These are phyloP conservation scores for Boletus rubescentipes DNA, from an alignment of 768 basidiomycete genomes.

Conservation along the genomic window DNA sequence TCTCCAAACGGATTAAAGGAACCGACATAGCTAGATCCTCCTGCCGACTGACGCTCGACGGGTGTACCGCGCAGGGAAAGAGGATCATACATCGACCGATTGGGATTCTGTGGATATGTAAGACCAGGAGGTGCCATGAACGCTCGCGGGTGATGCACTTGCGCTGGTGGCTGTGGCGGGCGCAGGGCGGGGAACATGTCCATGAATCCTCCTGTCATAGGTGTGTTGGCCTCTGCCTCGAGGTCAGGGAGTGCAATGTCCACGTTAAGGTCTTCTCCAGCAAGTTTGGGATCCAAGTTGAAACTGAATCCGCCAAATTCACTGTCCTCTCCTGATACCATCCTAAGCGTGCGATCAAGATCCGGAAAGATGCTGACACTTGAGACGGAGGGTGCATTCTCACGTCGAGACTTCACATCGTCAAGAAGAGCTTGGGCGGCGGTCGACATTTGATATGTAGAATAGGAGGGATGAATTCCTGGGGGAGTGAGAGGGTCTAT, in stretches of 20 bases:
- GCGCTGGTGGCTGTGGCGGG: conserved; percentile 24
- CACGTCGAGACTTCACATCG: conserved; percentile 75
- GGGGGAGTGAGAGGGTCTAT: conserved; percentile 50
- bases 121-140: conserved; percentile 55
- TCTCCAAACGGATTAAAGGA: conserved; percentile 84
- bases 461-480: conserved; percentile 41
- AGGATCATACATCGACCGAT: conserved; percentile 58
- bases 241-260: conserved; percentile 50
- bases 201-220: conserved; percentile 64
- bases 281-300: conserved; percentile 79
- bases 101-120: conserved; percentile 46
- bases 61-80: conserved; percentile 39
- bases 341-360: conserved; percentile 80
- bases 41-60: conserved; percentile 46
- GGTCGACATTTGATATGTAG: conserved; percentile 81
- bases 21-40: conserved; percentile 59
- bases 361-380: conserved; percentile 79
- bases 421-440: conserved; percentile 83
- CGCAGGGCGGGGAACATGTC: conserved; percentile 71
- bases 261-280: conserved; percentile 41
- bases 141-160: conserved; percentile 27
- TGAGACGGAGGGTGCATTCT: conserved; percentile 44
- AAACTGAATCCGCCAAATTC: conserved; percentile 78
- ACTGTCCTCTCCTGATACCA: conserved; percentile 60
- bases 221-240: conserved; percentile 43